phyloP scores from a whole-genome alignment of 495 filamentous ascomycete genomes.

The Astrocystis sublimbata region DNA sequence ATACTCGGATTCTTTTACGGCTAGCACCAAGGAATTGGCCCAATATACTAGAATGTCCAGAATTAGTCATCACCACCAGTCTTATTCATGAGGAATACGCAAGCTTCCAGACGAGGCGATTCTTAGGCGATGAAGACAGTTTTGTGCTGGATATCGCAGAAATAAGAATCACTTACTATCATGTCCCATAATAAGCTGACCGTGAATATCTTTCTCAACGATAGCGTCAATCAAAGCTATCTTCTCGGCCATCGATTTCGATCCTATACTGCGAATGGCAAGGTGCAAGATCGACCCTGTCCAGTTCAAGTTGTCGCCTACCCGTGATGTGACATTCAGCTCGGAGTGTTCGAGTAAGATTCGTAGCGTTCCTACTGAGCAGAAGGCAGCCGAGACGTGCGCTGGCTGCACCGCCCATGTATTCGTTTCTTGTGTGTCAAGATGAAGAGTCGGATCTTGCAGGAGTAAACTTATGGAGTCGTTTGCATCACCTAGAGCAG shows the following conservation, averaged over 20 bases:
- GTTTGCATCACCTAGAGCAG: neutral
- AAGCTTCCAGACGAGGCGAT: too few relatives aligned
- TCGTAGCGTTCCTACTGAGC: neutral
- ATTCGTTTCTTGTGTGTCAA: neutral
- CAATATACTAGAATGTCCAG: too few relatives aligned
- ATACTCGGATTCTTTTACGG: neutral
- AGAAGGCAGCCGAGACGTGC: neutral
- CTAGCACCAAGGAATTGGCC: neutral
- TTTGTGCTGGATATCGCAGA: too few relatives aligned
- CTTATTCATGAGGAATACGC: too few relatives aligned
- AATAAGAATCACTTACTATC: too few relatives aligned
- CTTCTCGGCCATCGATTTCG: slow-evolving; percentile 19
- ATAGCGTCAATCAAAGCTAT: slow-evolving; percentile 23
- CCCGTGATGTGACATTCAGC: neutral
- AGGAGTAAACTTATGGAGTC: neutral
- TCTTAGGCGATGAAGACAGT: too few relatives aligned
- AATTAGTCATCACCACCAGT: too few relatives aligned
- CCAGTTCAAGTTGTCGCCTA: slow-evolving; percentile 7
- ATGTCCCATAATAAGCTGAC: slow-evolving; percentile 14
- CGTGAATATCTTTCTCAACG: slow-evolving; percentile 16
- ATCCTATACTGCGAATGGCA: slow-evolving; percentile 17
- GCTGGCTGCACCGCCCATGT: neutral
- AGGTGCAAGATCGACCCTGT: slow-evolving; percentile 5
- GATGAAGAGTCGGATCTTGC: neutral
- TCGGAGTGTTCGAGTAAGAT: neutral